These are phyloP conservation scores for Diaporthe sp. DNA, from an alignment of 2,329 filamentous ascomycete genomes.

Conservation along the genomic window DNA sequence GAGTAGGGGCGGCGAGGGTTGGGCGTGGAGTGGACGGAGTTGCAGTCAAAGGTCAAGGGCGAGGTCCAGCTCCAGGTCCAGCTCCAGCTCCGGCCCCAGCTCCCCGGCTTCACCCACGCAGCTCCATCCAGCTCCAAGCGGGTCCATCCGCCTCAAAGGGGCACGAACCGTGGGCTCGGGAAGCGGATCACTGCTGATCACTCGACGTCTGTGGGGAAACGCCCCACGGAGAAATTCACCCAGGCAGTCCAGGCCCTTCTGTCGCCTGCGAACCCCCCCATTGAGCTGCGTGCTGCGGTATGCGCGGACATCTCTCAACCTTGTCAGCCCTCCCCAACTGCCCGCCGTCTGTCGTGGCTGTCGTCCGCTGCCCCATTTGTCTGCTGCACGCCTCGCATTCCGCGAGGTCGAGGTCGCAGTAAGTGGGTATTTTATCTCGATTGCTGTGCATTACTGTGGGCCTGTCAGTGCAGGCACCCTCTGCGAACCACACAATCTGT, in stretches of 20 bases:
- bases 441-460: constrained; percentile 7
- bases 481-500: background rate
- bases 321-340: background rate
- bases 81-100: background rate
- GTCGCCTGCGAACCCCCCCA: constrained; percentile 7
- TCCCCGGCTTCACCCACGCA: background rate
- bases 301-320: constrained; percentile 19
- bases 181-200: constrained; percentile 35
- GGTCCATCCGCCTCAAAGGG: constrained; percentile 16
- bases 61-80: background rate
- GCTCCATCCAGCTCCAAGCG: background rate
- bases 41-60: no score
- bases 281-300: background rate
- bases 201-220: constrained; percentile 27
- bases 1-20: background rate
- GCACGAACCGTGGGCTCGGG: constrained; percentile 30
- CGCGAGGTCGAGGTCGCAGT: background rate
- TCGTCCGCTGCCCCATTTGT: background rate
- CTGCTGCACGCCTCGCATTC: background rate
- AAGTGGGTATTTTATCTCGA: constrained; percentile 13
- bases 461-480: background rate
- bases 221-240: constrained; percentile 35
- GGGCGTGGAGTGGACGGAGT: background rate
- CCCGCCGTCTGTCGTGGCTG: background rate
- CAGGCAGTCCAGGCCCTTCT: constrained; percentile 28